These are phyloP conservation scores for Plasmodium chabaudi DNA, from an alignment of 169 alveolate genomes.

Conservation along the genomic window DNA sequence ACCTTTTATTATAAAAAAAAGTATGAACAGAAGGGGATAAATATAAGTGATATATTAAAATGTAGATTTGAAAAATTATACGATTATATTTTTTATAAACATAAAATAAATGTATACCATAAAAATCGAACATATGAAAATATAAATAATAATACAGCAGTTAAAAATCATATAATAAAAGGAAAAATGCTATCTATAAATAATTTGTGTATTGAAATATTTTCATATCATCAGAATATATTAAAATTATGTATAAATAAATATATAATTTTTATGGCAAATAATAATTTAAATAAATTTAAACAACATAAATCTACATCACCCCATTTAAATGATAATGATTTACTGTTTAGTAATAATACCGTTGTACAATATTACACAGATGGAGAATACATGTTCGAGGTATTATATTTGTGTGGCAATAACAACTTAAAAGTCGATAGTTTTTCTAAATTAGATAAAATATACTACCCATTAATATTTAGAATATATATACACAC, in stretches of 20 bases:
- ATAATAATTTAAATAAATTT: not conserved
- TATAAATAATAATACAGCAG: constrained; percentile 19
- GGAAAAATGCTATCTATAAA: constrained; percentile 71
- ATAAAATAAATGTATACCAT: constrained; percentile 62
- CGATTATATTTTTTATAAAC: constrained; percentile 74
- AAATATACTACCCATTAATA: constrained; percentile 34
- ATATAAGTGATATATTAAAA: not conserved
- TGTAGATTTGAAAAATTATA: constrained; percentile 58
- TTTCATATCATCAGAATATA: constrained; percentile 20
- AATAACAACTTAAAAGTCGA: constrained; percentile 66
- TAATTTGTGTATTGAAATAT: constrained; percentile 36
- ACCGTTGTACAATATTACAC: constrained; percentile 73
- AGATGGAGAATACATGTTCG: constrained; percentile 67
- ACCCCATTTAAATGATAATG: constrained; percentile 21
- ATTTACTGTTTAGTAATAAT: constrained; percentile 49
- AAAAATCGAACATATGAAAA: constrained; percentile 47
- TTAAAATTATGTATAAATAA: constrained; percentile 70
- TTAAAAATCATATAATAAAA: constrained; percentile 66
- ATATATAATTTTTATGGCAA: constrained; percentile 27
- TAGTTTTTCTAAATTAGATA: constrained; percentile 49
- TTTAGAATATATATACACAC: constrained; percentile 44
- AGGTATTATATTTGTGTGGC: constrained; percentile 63
- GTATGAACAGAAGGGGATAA: not conserved
- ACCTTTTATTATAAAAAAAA: not conserved
- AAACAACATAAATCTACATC: constrained; percentile 24